Evolutionary conservation across 768 basidiomycete species (phyloP), one percentile per base, ranked within the genome.

Genomic region (Naganishia friedmannii): DNA sequence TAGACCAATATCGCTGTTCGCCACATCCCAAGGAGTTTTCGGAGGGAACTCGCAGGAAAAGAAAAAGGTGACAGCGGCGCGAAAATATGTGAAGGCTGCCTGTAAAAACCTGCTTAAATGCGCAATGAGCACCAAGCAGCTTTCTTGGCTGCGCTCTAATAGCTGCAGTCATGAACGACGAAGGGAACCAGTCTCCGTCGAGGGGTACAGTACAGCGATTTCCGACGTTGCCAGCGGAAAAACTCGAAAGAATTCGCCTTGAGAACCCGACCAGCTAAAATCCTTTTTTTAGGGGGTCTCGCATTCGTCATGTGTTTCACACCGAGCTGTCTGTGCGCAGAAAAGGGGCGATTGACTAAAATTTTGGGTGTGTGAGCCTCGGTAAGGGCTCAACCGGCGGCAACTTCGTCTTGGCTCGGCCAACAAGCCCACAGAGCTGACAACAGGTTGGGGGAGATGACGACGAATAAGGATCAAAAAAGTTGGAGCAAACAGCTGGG

Each of bases 261-360:
- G 10, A 12, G 12, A 12, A 39, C 57, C 57, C 57, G 57, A 17
- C n/a, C 34, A 32, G n/a, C 31, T 42, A 42, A 31, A 31, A 17
- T 2, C 7, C n/a, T 21, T n/a, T 39, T 63, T 63, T 29, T 29
- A 6, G 28, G 60, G 42, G 60, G 42, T 63, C 42, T 63, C 60
- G 60, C 42, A 63, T 63, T 63, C 60, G 60, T 63, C 60, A 63
- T 37, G 32, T 42, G 42, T 42, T 17, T 42, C 42, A 17, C 2
- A 17, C 7, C 9, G 7, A 17, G 42, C 7, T 42, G 42, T 63
- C 42, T 23, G 39, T 17, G 37, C 42, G 39, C 42, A 45, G 60
- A 63, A 63, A 63, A 63, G 39, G 60, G 39, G 60, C 60, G 60
- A 45, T 63, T 63, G n/a, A 32, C 23, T 32, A 37, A 37, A 15